Evolutionary conservation across 768 basidiomycete species (phyloP).

Genomic region (Leccinum uliginosum): DNA sequence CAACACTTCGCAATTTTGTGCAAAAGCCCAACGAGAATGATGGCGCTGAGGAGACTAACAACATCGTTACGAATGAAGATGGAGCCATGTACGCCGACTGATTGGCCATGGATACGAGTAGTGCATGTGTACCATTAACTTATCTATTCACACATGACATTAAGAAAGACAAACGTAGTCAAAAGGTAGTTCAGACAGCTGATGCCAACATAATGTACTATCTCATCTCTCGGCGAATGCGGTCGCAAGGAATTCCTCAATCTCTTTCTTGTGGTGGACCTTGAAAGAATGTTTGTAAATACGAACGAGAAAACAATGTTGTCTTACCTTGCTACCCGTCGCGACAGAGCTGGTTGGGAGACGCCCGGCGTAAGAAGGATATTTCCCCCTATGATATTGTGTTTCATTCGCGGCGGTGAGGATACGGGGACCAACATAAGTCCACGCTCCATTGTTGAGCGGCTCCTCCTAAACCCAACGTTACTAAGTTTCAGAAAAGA

Average conservation of each 20-base stretch:
- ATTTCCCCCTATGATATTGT: constrained; percentile 85
- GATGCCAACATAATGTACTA: not conserved
- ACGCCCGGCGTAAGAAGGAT: constrained; percentile 88
- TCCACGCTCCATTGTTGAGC: constrained; percentile 97
- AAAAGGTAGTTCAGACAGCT: not conserved
- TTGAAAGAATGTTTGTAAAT: constrained; percentile 24
- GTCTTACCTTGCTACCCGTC: constrained; percentile 79
- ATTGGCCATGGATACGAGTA: not conserved
- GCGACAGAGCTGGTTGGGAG: constrained; percentile 90
- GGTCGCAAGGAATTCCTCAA: constrained; percentile 63
- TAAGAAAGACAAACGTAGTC: not conserved
- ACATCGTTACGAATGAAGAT: constrained; percentile 54
- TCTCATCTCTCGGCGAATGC: constrained; percentile 44
- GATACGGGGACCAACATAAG: constrained; percentile 89
- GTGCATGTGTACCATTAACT: not conserved
- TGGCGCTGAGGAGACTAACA: constrained; percentile 20
- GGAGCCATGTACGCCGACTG: constrained; percentile 51
- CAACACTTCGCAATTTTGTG: constrained; percentile 52
- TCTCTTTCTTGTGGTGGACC: constrained; percentile 87
- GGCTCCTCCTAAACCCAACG: constrained; percentile 70
- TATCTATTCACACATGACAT: constrained; percentile 5
- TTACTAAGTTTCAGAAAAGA: not conserved
- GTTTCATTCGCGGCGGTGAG: constrained; percentile 92
- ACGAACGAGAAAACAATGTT: not conserved
- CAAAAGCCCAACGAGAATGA: constrained; percentile 24